Evolutionary conservation across 148 eudicot genomes (phyloP).

Genomic region (Cornus florida): DNA sequence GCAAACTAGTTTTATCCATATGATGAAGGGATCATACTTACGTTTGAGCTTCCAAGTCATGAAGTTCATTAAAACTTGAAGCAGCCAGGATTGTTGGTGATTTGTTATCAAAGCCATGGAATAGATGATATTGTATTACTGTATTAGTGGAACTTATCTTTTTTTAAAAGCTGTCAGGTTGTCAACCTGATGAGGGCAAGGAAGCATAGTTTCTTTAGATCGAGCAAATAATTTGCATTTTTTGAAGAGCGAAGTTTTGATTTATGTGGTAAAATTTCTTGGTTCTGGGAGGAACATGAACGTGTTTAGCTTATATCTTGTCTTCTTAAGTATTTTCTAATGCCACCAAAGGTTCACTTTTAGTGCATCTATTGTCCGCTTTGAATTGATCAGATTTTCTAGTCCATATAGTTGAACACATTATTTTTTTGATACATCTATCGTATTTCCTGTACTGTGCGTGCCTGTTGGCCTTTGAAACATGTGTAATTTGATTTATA

Average conservation of each 20-base stretch:
- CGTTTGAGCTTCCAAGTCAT: background rate
- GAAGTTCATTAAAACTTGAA: background rate
- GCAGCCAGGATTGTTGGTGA: background rate
- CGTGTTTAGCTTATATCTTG: background rate
- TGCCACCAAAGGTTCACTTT: background rate
- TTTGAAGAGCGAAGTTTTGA: background rate
- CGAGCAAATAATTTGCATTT: background rate
- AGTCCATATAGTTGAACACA: background rate
- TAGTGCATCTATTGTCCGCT: too few species aligned
- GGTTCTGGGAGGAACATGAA: background rate
- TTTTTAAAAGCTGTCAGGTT: too few species aligned
- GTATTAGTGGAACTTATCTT: background rate
- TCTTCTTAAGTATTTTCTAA: background rate
- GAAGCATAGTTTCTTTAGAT: background rate
- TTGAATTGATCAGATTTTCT: background rate
- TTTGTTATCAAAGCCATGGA: background rate
- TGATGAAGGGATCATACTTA: background rate
- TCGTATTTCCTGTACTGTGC: background rate
- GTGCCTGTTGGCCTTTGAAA: background rate
- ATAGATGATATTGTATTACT: background rate
- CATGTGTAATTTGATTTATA: slow-evolving; percentile 8
- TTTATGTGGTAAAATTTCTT: background rate
- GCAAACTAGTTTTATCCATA: background rate
- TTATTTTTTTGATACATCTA: background rate
- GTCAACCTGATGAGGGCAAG: background rate